Conservation (phyloP, 2,329 filamentous ascomycete species). For the Diaporthe aspalathi region DNA sequence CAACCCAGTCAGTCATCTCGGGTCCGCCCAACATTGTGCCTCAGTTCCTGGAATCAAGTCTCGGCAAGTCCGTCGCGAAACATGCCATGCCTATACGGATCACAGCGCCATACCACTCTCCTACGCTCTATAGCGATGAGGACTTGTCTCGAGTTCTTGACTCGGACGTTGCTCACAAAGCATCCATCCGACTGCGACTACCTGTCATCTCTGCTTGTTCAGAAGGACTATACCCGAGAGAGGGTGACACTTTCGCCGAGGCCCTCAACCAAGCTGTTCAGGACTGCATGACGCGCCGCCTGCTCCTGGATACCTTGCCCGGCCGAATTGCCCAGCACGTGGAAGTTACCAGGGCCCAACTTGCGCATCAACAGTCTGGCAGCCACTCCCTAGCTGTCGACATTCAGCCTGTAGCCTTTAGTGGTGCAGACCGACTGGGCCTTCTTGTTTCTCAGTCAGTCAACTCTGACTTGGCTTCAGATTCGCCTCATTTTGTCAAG, state of each 20-base stretch:
- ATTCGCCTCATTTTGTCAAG: neutral
- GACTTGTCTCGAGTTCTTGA: conserved; percentile 1
- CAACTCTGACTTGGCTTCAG: neutral
- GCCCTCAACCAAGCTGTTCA: neutral
- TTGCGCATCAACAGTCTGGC: neutral
- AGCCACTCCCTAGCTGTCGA: neutral
- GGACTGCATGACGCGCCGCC: neutral
- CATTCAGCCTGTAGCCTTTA: conserved; percentile 2
- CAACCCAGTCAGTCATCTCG: conserved; percentile 1
- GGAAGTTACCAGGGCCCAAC: neutral
- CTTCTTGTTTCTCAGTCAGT: conserved; percentile 1
- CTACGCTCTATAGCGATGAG: conserved; percentile 1
- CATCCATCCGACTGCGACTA: neutral
- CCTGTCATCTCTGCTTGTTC: conserved; percentile 10
- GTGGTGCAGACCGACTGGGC: neutral
- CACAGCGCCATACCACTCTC: conserved; percentile 5
- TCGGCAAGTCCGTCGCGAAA: neutral
- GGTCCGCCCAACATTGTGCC: conserved; percentile 7
- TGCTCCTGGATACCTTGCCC: neutral
- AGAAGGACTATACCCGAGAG: neutral
- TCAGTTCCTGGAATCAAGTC: conserved; percentile 1
- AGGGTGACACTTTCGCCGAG: neutral
- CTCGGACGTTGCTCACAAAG: neutral
- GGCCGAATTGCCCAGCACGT: neutral
- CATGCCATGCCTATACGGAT: conserved; percentile 9